Evolutionary conservation across 1,284 basidiomycete species (phyloP), one percentile per base, ranked within the genome.

Genomic region (Cerrena zonata): DNA sequence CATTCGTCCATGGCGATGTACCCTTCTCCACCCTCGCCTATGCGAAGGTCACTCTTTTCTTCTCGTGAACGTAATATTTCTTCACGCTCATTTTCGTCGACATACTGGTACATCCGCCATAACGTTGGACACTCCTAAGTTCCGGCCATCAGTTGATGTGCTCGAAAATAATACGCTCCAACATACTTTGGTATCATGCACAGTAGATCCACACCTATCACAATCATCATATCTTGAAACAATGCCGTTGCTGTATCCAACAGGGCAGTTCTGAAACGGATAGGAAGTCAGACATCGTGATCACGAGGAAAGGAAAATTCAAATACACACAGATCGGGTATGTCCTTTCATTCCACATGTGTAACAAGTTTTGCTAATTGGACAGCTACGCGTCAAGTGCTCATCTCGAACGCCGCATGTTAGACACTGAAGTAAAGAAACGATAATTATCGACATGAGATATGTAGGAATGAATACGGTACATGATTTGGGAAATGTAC

Each of bases 261-360:
- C 86, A 0, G 89, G 87, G 63, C 92, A 95, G 24, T 82, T 82
- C 86, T 91, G 56, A 15, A 25, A 24, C 19, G 18, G 15, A 21
- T 12, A 34, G 41, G 21, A 22, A 40, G 15, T 34, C 30, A 7
- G 30, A 34, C 37, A 2, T 19, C 19, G 19, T 5, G n/a, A 21
- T 34, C n/a, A 11, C 10, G n/a, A 37, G 43, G 4, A n/a, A n/a
- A n/a, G n/a, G 34, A n/a, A 27, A 18, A 38, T 23, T 42, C 19
- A 13, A 42, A n/a, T 30, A 64, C 77, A 51, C 56, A 88, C 87
- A 55, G 72, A 76, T 55, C 79, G 86, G 45, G 91, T 79, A 63
- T 96, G 92, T 0, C 93, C 93, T 61, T 87, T 85, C 77, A 86
- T 85, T 24, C 90, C 90, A 61, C 93, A 96, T 2, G 76, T 79